Base-by-base conservation (phyloP, 192 early-diverging fungal species). In the Coemansia sp. region DNA sequence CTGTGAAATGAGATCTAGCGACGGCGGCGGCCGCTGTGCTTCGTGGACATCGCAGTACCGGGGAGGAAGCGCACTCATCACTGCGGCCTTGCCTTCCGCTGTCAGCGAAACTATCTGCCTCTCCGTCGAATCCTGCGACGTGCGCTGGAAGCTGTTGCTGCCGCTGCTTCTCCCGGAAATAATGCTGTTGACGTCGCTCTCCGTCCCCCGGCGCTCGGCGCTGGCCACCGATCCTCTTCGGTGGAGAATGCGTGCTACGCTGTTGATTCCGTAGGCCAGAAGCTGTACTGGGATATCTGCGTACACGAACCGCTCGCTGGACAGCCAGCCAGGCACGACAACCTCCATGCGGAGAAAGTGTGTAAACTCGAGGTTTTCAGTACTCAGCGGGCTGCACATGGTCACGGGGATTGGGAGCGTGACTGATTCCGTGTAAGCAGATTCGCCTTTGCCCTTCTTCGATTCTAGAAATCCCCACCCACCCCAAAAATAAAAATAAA, bases 331-430 rank as follows among this genome's bases (percentile, higher is more conserved):
- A 40, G 79, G 79, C 19, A 81, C n/a, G 16, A 70, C 39, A 11
- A 81, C 66, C 46, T 81, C 79, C 11, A 81, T n/a, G 43, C 79
- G 73, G 45, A 81, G 63, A 63, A 69, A 76, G 62, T 81, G 79
- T 48, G 57, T 61, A 37, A 75, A 81, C 36, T 73, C 73, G 22
- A 81, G 62, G 36, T 72, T 65, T 39, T 76, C 79, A 26, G 67
- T 76, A 62, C 57, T 69, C 47, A 82, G 61, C 42, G 74, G 71
- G 12, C 73, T 57, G 65, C 66, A 68, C 41, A 67, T 46, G 9
- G 68, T 21, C 4, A 66, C 32, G 18, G 79, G 79, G 9, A 82
- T 68, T 8, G n/a, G 18, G 52, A 82, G 68, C 10, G 47, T 8
- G 12, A 82, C 16, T 19, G 37, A 42, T 57, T 82, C 74, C 45